These are phyloP conservation scores for Scleroderma bovista DNA, from an alignment of 768 basidiomycete species.

Conservation along the genomic window DNA sequence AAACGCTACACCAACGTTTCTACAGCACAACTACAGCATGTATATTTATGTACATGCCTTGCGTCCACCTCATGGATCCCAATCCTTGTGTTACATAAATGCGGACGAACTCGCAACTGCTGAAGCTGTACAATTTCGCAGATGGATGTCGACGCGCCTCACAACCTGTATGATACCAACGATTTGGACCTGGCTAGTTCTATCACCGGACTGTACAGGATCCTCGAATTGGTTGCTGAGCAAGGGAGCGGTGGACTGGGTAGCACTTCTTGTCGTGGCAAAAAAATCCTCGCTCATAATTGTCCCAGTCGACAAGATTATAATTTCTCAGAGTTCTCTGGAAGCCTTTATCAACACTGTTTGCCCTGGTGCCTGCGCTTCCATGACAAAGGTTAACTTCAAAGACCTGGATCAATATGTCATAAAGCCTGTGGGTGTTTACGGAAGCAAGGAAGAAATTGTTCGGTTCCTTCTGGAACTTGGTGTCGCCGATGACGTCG, in stretches of 20 bases:
- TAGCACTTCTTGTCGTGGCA: conserved; percentile 10
- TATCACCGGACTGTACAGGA: conserved; percentile 45
- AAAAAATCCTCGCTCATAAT: background rate
- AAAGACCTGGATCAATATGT: conserved; percentile 39
- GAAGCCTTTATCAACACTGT: conserved; percentile 42
- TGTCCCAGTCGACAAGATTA: conserved; percentile 51
- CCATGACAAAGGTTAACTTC: too few species aligned
- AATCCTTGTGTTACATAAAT: too few species aligned
- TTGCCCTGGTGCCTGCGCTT: conserved; percentile 46
- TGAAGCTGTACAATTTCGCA: background rate
- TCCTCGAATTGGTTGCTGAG: conserved; percentile 51
- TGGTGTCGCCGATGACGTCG: conserved; percentile 31
- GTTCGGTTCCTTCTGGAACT: conserved; percentile 37
- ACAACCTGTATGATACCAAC: conserved; percentile 1
- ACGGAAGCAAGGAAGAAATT: conserved; percentile 50
- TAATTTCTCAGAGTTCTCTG: conserved; percentile 50
- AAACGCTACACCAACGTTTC: too few species aligned
- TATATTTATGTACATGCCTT: too few species aligned
- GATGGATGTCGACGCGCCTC: background rate
- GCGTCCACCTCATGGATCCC: too few species aligned
- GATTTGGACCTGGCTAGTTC: conserved; percentile 19
- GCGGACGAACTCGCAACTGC: too few species aligned
- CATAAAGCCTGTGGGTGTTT: conserved; percentile 50
- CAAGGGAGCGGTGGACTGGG: too few species aligned
- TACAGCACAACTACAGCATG: too few species aligned